Conservation (phyloP, 1,284 basidiomycete genomes). For the Leccinum huronense region DNA sequence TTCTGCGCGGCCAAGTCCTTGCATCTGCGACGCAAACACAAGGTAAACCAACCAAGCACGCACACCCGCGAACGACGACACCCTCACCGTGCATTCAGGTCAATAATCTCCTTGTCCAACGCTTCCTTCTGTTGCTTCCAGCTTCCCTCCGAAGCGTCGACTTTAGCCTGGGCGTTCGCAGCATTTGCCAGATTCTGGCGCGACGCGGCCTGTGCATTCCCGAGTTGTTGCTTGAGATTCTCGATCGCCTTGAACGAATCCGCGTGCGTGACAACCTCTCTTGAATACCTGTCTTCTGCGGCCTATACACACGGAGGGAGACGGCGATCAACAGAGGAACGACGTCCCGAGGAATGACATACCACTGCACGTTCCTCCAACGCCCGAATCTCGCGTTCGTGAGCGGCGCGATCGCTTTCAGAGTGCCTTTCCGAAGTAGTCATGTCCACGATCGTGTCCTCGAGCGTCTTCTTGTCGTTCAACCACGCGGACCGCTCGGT, state of each 20-base stretch:
- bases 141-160: constrained; percentile 67
- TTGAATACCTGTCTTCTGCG: constrained; percentile 78
- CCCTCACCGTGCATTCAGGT: constrained; percentile 64
- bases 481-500: constrained; percentile 65
- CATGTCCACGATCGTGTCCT: constrained; percentile 75
- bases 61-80: not conserved
- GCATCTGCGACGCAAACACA: constrained; percentile 44
- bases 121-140: constrained; percentile 80
- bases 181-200: constrained; percentile 58
- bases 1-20: constrained; percentile 81
- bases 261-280: constrained; percentile 79
- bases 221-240: constrained; percentile 62
- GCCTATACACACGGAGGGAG: constrained; percentile 40
- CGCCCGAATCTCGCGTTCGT: constrained; percentile 62
- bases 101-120: constrained; percentile 74
- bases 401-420: constrained; percentile 59
- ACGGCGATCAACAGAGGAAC: not conserved
- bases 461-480: constrained; percentile 76
- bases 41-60: not conserved
- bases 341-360: constrained; percentile 8
- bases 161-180: constrained; percentile 74
- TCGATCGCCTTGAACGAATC: constrained; percentile 77
- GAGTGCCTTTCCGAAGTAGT: constrained; percentile 65
- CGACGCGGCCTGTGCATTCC: constrained; percentile 47
- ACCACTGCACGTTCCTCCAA: constrained; percentile 75